phyloP scores from a whole-genome alignment of 306 rosid species.

The Phaseolus lunatus region DNA sequence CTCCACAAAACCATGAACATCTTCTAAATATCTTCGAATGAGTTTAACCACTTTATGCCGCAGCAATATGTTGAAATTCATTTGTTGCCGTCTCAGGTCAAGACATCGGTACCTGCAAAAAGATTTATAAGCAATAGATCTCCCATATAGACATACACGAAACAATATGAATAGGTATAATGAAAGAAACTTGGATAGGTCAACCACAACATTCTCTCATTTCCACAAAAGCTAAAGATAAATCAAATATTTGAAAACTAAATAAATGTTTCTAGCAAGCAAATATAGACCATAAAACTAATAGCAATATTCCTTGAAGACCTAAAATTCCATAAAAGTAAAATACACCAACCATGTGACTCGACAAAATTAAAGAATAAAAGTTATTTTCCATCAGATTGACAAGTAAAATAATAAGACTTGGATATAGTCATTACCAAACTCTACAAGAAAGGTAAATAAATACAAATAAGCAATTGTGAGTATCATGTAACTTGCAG shows the following conservation, averaged over 20 bases:
- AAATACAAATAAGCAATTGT: slow-evolving; percentile 17
- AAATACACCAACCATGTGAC: slow-evolving; percentile 4
- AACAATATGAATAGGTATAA: background rate
- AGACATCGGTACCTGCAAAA: slow-evolving; percentile 84
- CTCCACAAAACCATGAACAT: slow-evolving; percentile 88
- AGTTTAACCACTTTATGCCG: slow-evolving; percentile 91
- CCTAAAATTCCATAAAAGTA: background rate
- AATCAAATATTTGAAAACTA: background rate
- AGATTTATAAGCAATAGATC: slow-evolving; percentile 41
- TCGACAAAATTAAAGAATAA: slow-evolving; percentile 31
- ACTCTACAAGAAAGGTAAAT: background rate
- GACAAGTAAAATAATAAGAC: slow-evolving; percentile 7
- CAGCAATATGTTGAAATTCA: slow-evolving; percentile 80
- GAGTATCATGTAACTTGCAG: slow-evolving; percentile 14
- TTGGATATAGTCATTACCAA: background rate
- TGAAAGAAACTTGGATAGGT: background rate
- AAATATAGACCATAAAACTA: slow-evolving; percentile 10
- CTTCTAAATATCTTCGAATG: slow-evolving; percentile 88
- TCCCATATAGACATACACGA: slow-evolving; percentile 15
- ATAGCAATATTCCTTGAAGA: background rate
- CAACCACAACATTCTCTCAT: slow-evolving; percentile 1
- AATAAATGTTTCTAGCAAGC: background rate
- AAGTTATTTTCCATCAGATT: slow-evolving; percentile 8
- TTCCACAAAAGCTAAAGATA: slow-evolving; percentile 1
- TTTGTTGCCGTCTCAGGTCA: slow-evolving; percentile 86